Evolutionary conservation across 495 filamentous ascomycete species (phyloP).

Genomic region (Neurospora sp.): DNA sequence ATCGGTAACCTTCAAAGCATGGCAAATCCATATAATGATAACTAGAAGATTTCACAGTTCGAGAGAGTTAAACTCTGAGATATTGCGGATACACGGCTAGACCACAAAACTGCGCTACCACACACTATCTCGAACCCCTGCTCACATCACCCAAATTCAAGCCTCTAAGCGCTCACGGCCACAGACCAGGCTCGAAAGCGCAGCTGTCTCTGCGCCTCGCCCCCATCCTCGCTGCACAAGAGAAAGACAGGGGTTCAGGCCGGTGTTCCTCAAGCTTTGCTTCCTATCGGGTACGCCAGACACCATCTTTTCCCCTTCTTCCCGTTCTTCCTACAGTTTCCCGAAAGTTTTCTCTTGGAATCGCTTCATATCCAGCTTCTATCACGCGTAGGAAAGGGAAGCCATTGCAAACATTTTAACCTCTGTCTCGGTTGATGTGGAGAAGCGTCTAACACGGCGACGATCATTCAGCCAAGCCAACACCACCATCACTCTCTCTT

Average conservation of each 20-base stretch:
- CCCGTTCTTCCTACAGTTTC: not conserved
- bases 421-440: not conserved
- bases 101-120: not conserved
- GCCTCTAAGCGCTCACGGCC: conserved; percentile 1
- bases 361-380: not conserved
- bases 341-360: not conserved
- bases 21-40: not conserved
- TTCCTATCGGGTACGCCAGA: not conserved
- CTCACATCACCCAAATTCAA: not conserved
- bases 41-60: not conserved
- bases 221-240: not conserved
- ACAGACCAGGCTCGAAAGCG: conserved; percentile 3
- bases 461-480: not conserved
- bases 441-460: not conserved
- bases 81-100: not conserved
- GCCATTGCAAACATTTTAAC: not conserved
- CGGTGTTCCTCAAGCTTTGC: not conserved
- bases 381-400: not conserved
- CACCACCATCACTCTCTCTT: not conserved
- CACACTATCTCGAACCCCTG: not conserved
- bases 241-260: not conserved
- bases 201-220: conserved; percentile 1
- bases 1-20: not conserved
- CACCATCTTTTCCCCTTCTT: not conserved
- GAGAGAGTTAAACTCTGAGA: not conserved